Percentiles rank a stretch among this genome's conserved stretches.
phyloP scores from a whole-genome alignment of 768 basidiomycete species.

The Phanerochaete carnosa region DNA sequence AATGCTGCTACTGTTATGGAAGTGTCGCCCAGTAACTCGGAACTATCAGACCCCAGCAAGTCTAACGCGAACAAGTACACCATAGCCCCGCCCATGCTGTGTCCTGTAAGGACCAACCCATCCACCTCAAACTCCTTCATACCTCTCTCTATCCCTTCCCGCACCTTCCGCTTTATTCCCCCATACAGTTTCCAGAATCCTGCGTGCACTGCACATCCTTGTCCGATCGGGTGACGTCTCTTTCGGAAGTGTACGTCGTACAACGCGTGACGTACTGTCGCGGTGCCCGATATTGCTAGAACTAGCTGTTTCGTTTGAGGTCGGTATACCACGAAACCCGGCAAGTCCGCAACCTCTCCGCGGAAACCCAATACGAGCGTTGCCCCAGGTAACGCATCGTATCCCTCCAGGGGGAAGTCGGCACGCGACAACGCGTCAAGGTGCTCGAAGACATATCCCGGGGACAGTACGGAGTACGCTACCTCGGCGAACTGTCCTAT shows the following conservation, averaged over 20 bases:
- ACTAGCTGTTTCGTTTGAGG: conserved; percentile 43
- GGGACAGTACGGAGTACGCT: conserved; percentile 41
- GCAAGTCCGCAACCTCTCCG: conserved; percentile 42
- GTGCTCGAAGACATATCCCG: conserved; percentile 42
- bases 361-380: conserved; percentile 35
- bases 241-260: conserved; percentile 43
- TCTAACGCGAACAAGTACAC: conserved; percentile 49
- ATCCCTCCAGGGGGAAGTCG: conserved; percentile 50
- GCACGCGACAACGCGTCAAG: conserved; percentile 34
- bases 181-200: conserved; percentile 55
- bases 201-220: conserved; percentile 40
- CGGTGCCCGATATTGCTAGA: conserved; percentile 51
- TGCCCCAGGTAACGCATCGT: conserved; percentile 33
- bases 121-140: conserved; percentile 29
- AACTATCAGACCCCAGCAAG: conserved; percentile 30
- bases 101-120: conserved; percentile 51
- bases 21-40: neutral
- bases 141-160: conserved; percentile 37
- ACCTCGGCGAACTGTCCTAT: conserved; percentile 56
- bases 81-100: conserved; percentile 57
- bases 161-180: conserved; percentile 34
- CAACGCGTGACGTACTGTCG: conserved; percentile 39
- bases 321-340: conserved; percentile 46
- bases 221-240: conserved; percentile 35
- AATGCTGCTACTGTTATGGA: conserved; percentile 39